Conservation (phyloP, 768 basidiomycete species). For the Gymnopilus junonius region DNA sequence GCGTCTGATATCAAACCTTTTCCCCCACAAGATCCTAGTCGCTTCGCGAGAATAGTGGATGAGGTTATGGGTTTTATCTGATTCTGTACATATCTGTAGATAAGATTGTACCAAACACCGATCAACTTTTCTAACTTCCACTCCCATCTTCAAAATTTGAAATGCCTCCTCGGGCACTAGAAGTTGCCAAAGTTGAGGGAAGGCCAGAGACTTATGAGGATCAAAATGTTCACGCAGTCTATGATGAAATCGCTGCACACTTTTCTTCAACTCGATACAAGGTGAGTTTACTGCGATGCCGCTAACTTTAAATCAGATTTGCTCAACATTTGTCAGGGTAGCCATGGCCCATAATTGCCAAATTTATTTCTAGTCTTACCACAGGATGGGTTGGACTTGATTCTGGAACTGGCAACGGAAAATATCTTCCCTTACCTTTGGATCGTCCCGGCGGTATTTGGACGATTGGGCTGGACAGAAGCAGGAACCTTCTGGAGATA, state of each 20-base stretch:
- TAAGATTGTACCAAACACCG: constrained; percentile 2
- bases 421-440: constrained; percentile 83
- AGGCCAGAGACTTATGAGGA: constrained; percentile 68
- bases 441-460: constrained; percentile 63
- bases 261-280: constrained; percentile 92
- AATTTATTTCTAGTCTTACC: constrained; percentile 73
- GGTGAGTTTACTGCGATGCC: constrained; percentile 39
- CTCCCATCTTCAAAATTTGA: background rate
- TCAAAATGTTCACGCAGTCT: constrained; percentile 79
- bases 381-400: constrained; percentile 89
- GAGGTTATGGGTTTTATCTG: constrained; percentile 77
- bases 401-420: constrained; percentile 96
- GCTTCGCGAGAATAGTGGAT: constrained; percentile 71
- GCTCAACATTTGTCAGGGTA: constrained; percentile 33
- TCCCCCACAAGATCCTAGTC: constrained; percentile 68
- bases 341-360: constrained; percentile 90
- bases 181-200: constrained; percentile 44
- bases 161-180: constrained; percentile 41
- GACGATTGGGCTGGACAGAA: constrained; percentile 87
- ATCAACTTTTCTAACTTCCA: constrained; percentile 6
- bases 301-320: background rate
- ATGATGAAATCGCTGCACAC: constrained; percentile 84
- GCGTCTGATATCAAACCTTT: constrained; percentile 54
- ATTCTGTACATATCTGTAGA: constrained; percentile 17
- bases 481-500: constrained; percentile 75